phyloP scores from a whole-genome alignment of 2,329 filamentous ascomycete species.

The Intubia oerlemansii region DNA sequence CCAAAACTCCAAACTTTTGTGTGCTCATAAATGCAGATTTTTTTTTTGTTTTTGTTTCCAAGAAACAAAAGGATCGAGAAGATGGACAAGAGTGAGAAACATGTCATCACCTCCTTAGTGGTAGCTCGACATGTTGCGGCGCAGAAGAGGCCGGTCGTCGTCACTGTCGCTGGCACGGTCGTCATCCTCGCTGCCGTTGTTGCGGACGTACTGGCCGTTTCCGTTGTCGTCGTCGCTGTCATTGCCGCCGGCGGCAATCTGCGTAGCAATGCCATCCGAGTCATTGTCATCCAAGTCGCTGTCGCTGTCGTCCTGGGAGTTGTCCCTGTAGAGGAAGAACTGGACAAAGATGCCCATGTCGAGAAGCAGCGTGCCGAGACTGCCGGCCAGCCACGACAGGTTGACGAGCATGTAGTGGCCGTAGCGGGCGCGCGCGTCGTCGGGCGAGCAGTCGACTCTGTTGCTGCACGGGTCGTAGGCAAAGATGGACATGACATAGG shows the following conservation, averaged over 20 bases:
- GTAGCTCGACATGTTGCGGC: slow-evolving; percentile 11
- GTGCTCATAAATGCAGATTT: too few relatives aligned
- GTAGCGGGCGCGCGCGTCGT: slow-evolving; percentile 49
- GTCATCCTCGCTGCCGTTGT: slow-evolving; percentile 6
- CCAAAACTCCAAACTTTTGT: too few relatives aligned
- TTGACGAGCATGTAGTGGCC: slow-evolving; percentile 74
- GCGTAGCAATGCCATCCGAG: too few relatives aligned
- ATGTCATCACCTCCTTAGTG: not conserved
- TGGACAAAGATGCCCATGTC: slow-evolving; percentile 78
- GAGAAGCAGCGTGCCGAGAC: slow-evolving; percentile 65
- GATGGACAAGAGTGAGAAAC: not conserved
- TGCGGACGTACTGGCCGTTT: slow-evolving; percentile 2
- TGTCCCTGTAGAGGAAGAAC: slow-evolving; percentile 61
- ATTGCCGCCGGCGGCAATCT: slow-evolving; percentile 6
- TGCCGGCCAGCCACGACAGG: slow-evolving; percentile 74
- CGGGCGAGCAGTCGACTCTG: slow-evolving; percentile 30
- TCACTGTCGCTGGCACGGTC: slow-evolving; percentile 2
- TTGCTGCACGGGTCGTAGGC: slow-evolving; percentile 42
- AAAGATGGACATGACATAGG: slow-evolving; percentile 79
- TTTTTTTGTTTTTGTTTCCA: not conserved
- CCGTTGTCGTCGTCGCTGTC: slow-evolving; percentile 9
- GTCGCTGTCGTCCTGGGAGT: slow-evolving; percentile 8
- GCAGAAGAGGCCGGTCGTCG: slow-evolving; percentile 19
- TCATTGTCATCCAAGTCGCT: slow-evolving; percentile 9
- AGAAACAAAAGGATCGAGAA: not conserved